Base-by-base conservation (phyloP, 2,329 filamentous ascomycete genomes). In the Aureobasidium melanogenum region DNA sequence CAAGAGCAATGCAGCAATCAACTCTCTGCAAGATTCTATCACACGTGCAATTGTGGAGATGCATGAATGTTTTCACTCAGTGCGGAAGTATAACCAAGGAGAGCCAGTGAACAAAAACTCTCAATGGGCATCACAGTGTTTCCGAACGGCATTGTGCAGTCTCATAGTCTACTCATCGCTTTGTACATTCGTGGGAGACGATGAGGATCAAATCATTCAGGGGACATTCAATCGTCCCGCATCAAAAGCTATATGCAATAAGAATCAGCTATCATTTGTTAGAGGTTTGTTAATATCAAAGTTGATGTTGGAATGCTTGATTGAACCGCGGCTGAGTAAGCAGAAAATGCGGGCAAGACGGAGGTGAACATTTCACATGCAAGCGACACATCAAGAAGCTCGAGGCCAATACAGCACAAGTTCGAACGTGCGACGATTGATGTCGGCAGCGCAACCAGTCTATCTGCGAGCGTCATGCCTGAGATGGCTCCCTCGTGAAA, bases 401-500 rank as follows among this genome's bases (percentile, higher is more conserved):
- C 51, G 10, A 41, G 10, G 24, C n/a, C 38, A 34, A 39, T 14
- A 12, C 44, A 19, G 15, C 43, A 39, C 41, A 36, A 34, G 26
- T 28, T 41, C 36, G 2, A 41, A 59, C 19, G 44, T 22, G 32
- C 26, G 28, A 24, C 60, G 26, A 62, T 62, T 59, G 54, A 62
- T 62, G 61, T 44, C 39, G 43, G 26, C 36, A 15, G 61, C 54
- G 30, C 54, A 59, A 28, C 54, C 44, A 46, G 36, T 52, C 44
- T 41, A 19, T 48, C 61, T 46, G 28, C 61, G 61, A 62, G 60
- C 43, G 32, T 58, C 52, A 62, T 57, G 44, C 36, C 46, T 59
- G 52, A 52, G 39, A 58, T 48, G 44, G 51, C 52, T 36, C 43
- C 44, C 38, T 52, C 52, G 38, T 59, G 61, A 59, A 39, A 47